These are phyloP conservation scores for Pleurotus tuber-regium DNA, from an alignment of 768 basidiomycete genomes.

Conservation along the genomic window DNA sequence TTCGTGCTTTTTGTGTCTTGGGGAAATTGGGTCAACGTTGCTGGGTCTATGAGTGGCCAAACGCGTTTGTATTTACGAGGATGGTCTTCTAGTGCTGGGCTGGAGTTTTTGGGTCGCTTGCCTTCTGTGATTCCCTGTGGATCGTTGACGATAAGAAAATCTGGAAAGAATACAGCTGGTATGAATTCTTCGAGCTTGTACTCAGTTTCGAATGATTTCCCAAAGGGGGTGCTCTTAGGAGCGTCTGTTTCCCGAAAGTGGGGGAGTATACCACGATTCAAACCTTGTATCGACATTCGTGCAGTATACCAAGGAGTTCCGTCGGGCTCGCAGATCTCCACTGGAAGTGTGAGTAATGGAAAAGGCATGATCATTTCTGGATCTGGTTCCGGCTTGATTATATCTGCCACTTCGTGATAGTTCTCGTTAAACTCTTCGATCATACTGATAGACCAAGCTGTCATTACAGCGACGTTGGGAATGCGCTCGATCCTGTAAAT, in stretches of 20 bases:
- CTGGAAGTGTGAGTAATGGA: not conserved
- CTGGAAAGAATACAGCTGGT: not conserved
- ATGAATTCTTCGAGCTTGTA: slow-evolving; percentile 7
- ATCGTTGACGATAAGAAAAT: slow-evolving; percentile 6
- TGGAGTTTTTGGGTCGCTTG: not conserved
- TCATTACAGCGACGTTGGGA: not conserved
- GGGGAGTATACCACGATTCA: not conserved
- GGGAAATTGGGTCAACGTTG: not conserved
- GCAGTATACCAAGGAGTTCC: not conserved
- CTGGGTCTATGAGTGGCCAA: not conserved
- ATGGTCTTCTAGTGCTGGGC: not conserved
- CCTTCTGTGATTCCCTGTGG: slow-evolving; percentile 6
- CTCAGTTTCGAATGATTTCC: not conserved
- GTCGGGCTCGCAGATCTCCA: not conserved
- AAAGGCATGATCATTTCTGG: not conserved
- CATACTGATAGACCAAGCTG: slow-evolving; percentile 5
- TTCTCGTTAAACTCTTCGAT: slow-evolving; percentile 5
- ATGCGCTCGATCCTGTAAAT: not conserved
- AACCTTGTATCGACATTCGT: not conserved
- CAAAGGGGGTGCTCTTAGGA: not conserved
- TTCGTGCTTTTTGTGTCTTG: no score
- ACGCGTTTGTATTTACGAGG: slow-evolving; percentile 4
- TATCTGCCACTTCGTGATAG: not conserved
- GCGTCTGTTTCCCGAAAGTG: not conserved
- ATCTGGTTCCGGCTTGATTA: not conserved